Evolutionary conservation across 768 basidiomycete genomes (phyloP).

Genomic region (Myochromella boudieri): DNA sequence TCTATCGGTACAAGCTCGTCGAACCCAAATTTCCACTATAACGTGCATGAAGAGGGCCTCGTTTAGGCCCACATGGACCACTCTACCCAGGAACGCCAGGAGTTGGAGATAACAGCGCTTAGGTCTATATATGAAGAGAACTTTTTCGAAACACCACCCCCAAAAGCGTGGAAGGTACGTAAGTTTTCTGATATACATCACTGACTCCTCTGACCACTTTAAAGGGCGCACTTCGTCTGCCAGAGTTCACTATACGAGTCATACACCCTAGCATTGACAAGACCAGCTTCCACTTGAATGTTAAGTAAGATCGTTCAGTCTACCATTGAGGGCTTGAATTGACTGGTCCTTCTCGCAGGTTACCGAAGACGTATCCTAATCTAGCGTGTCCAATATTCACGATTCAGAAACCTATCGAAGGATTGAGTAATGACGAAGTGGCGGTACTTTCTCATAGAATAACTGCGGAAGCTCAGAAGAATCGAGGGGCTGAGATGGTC

Average conservation of each 20-base stretch:
- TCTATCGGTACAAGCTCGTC: constrained; percentile 18
- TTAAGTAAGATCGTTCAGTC: constrained; percentile 56
- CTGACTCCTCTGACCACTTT: constrained; percentile 5
- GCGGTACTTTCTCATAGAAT: constrained; percentile 57
- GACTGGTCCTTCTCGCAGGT: constrained; percentile 45
- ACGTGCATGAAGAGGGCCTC: constrained; percentile 20
- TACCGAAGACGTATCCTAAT: constrained; percentile 81
- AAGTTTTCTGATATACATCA: not conserved
- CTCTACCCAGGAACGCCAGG: constrained; percentile 63
- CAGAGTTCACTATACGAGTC: constrained; percentile 77
- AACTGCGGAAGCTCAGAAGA: constrained; percentile 62
- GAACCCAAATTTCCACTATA: constrained; percentile 19
- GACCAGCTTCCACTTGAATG: constrained; percentile 65
- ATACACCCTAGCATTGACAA: constrained; percentile 61
- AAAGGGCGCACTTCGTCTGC: constrained; percentile 67
- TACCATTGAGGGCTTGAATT: no score
- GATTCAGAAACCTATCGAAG: constrained; percentile 63
- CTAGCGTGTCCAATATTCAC: constrained; percentile 68
- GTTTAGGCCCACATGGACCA: constrained; percentile 54
- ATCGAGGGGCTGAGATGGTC: constrained; percentile 73
- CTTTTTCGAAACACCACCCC: constrained; percentile 70
- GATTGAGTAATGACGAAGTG: constrained; percentile 58
- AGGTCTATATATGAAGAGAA: constrained; percentile 81
- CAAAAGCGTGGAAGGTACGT: constrained; percentile 81
- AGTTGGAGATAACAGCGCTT: constrained; percentile 72